Evolutionary conservation across 2,329 filamentous ascomycete genomes (phyloP), one percentile per base, ranked within the genome.

Genomic region (Lasiodiplodia sp.): DNA sequence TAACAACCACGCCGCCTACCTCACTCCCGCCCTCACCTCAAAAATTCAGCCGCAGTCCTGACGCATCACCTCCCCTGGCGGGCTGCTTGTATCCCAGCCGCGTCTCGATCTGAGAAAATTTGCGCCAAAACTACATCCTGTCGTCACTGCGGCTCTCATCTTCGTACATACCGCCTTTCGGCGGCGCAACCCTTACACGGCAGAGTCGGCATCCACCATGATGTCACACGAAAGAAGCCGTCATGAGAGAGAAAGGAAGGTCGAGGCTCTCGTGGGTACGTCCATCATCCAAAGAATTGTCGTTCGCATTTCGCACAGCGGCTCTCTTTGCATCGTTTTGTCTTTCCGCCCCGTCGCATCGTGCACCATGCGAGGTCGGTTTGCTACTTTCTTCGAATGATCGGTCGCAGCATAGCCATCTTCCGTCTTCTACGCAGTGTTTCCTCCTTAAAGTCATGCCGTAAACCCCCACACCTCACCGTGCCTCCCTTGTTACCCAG

Each of bases 191-290:
- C 25, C 16, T 49, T 40, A 5, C 14, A 53, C 21, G 16, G n/a
- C 51, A 55, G 18, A 16, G 10, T 23, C 38, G 16, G 34, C 57
- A 16, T 5, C 31, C 47, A 25, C 18, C 10, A 68, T 68, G 66
- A 53, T 25, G 1, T 53, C 56, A 11, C 44, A 40, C 12, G 21
- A 2, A 37, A 68, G 55, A 25, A 47, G 2, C 51, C 73, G 69
- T 72, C 72, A 28, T 10, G 79, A 80, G 70, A 78, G 77, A 16
- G 79, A 81, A 47, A 79, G 75, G 70, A 79, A 77, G 69, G 67
- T 80, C 4, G 77, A 75, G 25, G 56, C 71, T 1, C 63, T 66
- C 37, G 21, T 66, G 4, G 63, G 63, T 56, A 55, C n/a, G 60
- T 52, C 6, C 7, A 18, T 12, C 14, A 6, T 18, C 7, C 28